Evolutionary conservation across 225 moss, liverwort and hornwort genomes (phyloP).

Genomic region (Sphagnum tenellum): DNA sequence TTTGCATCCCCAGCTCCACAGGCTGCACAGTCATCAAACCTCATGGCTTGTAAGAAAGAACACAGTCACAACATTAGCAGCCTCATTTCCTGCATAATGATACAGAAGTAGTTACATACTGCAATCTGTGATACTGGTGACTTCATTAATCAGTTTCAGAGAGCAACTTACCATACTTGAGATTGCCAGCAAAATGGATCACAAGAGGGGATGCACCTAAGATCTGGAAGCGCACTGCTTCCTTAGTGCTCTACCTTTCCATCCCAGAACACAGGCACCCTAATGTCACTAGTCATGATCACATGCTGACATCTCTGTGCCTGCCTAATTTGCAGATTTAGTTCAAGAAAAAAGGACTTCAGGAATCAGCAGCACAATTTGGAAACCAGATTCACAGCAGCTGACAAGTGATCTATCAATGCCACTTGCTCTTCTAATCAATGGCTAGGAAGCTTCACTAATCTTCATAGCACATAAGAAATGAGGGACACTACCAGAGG

Average conservation of each 20-base stretch:
- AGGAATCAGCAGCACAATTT: too few relatives aligned
- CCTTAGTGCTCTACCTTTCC: constrained; percentile 66
- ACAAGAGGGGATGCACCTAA: constrained; percentile 65
- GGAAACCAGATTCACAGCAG: too few relatives aligned
- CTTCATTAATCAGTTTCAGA: too few relatives aligned
- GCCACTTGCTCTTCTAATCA: neutral
- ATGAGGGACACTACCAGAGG: constrained; percentile 44
- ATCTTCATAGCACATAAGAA: too few relatives aligned
- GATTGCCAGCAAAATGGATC: constrained; percentile 74
- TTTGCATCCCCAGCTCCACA: constrained; percentile 50
- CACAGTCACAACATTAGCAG: too few relatives aligned
- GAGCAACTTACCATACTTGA: constrained; percentile 76
- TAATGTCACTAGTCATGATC: neutral
- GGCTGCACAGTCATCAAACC: constrained; percentile 23
- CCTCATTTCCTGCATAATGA: too few relatives aligned
- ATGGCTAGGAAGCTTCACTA: neutral
- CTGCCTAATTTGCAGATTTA: too few relatives aligned
- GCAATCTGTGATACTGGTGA: too few relatives aligned
- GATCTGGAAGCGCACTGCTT: constrained; percentile 81
- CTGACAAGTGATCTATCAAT: neutral
- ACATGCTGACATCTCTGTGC: neutral
- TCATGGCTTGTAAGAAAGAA: too few relatives aligned
- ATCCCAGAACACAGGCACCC: constrained; percentile 8
- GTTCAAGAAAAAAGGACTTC: too few relatives aligned
- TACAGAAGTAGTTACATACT: too few relatives aligned